Evolutionary conservation across 2,329 filamentous ascomycete genomes (phyloP).

Genomic region (Ophiostoma sp.): DNA sequence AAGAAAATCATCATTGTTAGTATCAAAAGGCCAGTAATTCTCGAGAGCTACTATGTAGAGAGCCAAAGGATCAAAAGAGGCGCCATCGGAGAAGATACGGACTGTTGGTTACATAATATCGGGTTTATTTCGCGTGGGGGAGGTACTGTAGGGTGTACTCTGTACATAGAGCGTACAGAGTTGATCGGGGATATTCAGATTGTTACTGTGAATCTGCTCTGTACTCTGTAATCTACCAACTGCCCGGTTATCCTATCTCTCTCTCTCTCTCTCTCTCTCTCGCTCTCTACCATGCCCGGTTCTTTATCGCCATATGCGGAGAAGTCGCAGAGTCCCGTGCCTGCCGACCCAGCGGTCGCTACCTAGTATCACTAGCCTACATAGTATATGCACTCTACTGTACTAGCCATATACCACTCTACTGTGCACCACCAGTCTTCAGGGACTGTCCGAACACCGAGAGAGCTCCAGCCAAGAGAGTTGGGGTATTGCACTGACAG

Average conservation of each 20-base stretch:
- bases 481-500: not conserved
- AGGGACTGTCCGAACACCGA: constrained; percentile 8
- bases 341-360: not conserved
- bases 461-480: not conserved
- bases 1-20: no score
- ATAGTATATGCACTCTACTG: no score
- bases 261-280: not conserved
- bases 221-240: no score
- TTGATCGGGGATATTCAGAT: not conserved
- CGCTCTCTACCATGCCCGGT: not conserved
- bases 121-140: constrained; percentile 5
- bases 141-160: not conserved
- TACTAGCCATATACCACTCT: not conserved
- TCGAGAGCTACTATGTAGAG: not conserved
- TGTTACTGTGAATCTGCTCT: no score
- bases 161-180: no score
- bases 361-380: no score
- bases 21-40: no score
- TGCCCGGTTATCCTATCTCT: not conserved
- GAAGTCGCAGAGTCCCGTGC: not conserved
- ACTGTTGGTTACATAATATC: not conserved
- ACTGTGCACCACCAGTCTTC: not conserved
- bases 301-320: constrained; percentile 11
- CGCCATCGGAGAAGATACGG: not conserved
- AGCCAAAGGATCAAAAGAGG: not conserved